phyloP scores from a whole-genome alignment of 495 filamentous ascomycete species.

The Oleoguttula mirabilis region DNA sequence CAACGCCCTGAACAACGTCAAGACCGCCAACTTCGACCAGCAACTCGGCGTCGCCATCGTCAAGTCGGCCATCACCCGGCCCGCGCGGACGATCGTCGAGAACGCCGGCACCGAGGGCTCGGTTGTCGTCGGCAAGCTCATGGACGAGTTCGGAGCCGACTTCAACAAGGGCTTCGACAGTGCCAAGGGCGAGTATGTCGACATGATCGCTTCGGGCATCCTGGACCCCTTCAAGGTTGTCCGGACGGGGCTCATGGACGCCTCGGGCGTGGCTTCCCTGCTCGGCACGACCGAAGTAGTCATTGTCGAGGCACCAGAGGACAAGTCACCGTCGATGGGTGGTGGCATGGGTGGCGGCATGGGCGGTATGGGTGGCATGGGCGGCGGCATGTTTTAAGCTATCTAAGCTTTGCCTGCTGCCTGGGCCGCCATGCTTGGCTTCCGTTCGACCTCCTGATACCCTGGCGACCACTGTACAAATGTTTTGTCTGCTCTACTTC shows the following conservation, averaged over 20 bases:
- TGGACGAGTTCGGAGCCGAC: slow-evolving; percentile 79
- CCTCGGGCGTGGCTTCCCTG: slow-evolving; percentile 89
- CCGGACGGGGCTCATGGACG: slow-evolving; percentile 85
- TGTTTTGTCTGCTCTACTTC: background rate
- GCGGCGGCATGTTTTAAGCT: slow-evolving; percentile 44
- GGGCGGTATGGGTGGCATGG: slow-evolving; percentile 27
- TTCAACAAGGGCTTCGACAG: slow-evolving; percentile 99
- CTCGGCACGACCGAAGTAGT: slow-evolving; percentile 97
- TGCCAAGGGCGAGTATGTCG: slow-evolving; percentile 90
- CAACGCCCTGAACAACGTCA: slow-evolving; percentile 71
- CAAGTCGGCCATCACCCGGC: slow-evolving; percentile 92
- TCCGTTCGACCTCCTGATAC: background rate
- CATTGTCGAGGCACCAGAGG: slow-evolving; percentile 88
- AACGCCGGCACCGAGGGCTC: slow-evolving; percentile 94
- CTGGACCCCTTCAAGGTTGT: slow-evolving; percentile 99
- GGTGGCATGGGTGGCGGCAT: slow-evolving; percentile 31
- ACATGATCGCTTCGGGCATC: slow-evolving; percentile 96
- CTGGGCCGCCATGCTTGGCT: background rate
- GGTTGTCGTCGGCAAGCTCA: slow-evolving; percentile 95
- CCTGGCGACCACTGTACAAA: slow-evolving; percentile 5
- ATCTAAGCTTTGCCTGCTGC: too few species aligned
- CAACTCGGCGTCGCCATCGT: slow-evolving; percentile 95
- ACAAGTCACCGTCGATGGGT: slow-evolving; percentile 50
- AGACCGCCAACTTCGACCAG: slow-evolving; percentile 93
- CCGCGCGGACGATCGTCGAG: slow-evolving; percentile 89